phyloP scores from a whole-genome alignment of 345 rosid species.

The Aegle marmelos region DNA sequence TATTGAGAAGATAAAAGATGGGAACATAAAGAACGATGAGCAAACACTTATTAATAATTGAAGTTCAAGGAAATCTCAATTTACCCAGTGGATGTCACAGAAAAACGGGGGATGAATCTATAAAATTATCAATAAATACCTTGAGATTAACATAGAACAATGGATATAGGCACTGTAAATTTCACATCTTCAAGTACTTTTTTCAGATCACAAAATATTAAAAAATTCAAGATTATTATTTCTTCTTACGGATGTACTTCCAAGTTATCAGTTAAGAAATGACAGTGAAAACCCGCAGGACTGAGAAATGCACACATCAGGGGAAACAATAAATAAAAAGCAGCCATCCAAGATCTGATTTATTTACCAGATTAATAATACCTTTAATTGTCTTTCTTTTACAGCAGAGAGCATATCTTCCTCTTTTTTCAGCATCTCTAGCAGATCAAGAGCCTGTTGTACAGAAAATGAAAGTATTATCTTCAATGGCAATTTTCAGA shows the following conservation, averaged over 20 bases:
- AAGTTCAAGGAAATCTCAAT: neutral
- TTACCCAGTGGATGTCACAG: neutral
- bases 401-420: constrained; percentile 87
- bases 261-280: neutral
- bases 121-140: neutral
- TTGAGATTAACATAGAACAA: neutral
- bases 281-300: neutral
- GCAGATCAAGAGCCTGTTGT: constrained; percentile 75
- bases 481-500: neutral
- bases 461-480: neutral
- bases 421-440: constrained; percentile 86
- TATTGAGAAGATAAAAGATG: neutral
- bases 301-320: neutral
- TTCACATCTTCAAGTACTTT: neutral
- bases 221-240: neutral
- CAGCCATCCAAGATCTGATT: neutral
- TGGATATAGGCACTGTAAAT: neutral
- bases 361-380: constrained; percentile 25
- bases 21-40: neutral
- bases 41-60: neutral
- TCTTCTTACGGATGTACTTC: neutral
- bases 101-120: neutral
- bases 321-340: neutral
- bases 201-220: neutral
- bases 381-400: constrained; percentile 72